These are phyloP conservation scores for Rhizopogon vinicolor DNA, from an alignment of 768 basidiomycete species.

Conservation along the genomic window DNA sequence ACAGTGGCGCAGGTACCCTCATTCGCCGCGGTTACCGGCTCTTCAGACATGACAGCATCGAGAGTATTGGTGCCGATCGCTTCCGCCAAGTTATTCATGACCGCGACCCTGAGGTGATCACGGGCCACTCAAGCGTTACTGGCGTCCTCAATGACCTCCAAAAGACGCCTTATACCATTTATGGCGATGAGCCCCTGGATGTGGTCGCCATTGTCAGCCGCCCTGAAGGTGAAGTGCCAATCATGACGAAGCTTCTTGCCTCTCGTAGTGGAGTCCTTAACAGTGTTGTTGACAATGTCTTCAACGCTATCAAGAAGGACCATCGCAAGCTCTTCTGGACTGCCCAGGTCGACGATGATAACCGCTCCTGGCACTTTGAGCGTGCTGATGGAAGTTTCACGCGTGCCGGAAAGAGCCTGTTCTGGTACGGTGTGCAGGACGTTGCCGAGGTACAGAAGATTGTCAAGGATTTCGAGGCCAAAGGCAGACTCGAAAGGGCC, in stretches of 20 bases:
- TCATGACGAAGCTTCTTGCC: constrained; percentile 89
- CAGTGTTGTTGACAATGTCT: constrained; percentile 95
- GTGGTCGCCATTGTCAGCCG: constrained; percentile 92
- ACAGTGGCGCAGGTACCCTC: constrained; percentile 95
- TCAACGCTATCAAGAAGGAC: constrained; percentile 93
- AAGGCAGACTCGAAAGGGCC: constrained; percentile 79
- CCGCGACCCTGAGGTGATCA: constrained; percentile 87
- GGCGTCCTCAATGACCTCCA: constrained; percentile 74
- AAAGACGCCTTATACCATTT: constrained; percentile 84
- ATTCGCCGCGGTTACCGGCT: constrained; percentile 98
- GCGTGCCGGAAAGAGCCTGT: constrained; percentile 86
- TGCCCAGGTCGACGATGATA: constrained; percentile 93
- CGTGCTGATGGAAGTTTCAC: constrained; percentile 97
- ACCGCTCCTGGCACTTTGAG: constrained; percentile 98
- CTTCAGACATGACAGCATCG: constrained; percentile 81
- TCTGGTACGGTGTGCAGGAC: constrained; percentile 97
- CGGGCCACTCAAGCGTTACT: constrained; percentile 81
- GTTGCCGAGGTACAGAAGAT: constrained; percentile 87
- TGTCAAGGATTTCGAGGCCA: constrained; percentile 70
- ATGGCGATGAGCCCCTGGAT: constrained; percentile 98
- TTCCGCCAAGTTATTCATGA: constrained; percentile 94
- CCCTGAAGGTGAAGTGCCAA: constrained; percentile 82
- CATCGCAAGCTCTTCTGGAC: constrained; percentile 96
- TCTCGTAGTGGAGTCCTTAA: constrained; percentile 89
- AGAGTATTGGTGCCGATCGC: constrained; percentile 86